phyloP scores from a whole-genome alignment of 495 filamentous ascomycete species.

The Bryoglossum gracile region DNA sequence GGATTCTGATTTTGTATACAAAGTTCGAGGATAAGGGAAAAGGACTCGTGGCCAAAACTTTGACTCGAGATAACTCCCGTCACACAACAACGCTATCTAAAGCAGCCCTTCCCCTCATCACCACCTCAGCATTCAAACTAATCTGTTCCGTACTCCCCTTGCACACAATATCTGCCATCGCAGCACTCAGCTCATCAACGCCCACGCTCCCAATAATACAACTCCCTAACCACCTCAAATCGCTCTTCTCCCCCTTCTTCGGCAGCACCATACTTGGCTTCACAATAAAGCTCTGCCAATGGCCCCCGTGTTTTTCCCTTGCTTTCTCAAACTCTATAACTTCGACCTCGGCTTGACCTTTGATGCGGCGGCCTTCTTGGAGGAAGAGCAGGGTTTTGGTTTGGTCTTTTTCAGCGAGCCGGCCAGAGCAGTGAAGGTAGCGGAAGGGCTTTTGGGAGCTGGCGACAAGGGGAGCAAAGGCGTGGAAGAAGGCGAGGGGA shows the following conservation, averaged over 20 bases:
- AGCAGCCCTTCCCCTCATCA: slow-evolving; percentile 15
- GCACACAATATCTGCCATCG: slow-evolving; percentile 32
- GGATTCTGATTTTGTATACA: no score
- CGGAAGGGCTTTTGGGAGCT: slow-evolving; percentile 33
- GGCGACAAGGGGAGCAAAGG: slow-evolving; percentile 28
- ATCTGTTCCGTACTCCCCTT: slow-evolving; percentile 31
- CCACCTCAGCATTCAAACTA: slow-evolving; percentile 27
- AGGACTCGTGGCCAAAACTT: no score
- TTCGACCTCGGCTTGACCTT: slow-evolving; percentile 28
- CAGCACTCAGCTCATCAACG: slow-evolving; percentile 32
- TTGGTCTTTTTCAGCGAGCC: slow-evolving; percentile 38
- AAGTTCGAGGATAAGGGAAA: no score
- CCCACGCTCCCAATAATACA: neutral
- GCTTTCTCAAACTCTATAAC: neutral
- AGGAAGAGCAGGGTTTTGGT: slow-evolving; percentile 34
- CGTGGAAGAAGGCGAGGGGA: slow-evolving; percentile 33
- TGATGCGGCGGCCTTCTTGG: slow-evolving; percentile 34
- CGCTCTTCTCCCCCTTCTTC: slow-evolving; percentile 23
- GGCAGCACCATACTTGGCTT: slow-evolving; percentile 25
- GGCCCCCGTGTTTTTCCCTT: neutral
- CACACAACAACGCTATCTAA: no score
- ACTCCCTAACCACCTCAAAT: slow-evolving; percentile 19
- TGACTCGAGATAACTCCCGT: no score
- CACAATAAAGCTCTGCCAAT: slow-evolving; percentile 30
- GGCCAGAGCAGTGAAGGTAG: slow-evolving; percentile 45